Evolutionary conservation across 257 asterid species (phyloP).

Genomic region (Haberlea rhodopensis): DNA sequence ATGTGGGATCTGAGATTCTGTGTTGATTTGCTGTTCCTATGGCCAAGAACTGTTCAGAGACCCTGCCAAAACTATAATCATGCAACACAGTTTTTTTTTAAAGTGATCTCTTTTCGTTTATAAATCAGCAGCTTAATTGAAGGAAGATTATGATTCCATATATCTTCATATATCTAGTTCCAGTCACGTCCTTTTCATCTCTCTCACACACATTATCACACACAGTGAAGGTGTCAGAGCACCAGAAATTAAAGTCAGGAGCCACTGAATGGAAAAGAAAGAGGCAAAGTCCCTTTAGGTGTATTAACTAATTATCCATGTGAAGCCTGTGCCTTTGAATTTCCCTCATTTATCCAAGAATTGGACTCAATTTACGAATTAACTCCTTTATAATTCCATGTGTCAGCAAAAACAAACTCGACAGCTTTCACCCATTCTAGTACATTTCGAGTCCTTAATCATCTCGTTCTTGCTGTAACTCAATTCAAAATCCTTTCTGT

Average conservation of each 20-base stretch:
- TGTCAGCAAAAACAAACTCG: background rate
- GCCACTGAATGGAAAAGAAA: conserved; percentile 45
- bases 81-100: conserved; percentile 17
- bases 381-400: background rate
- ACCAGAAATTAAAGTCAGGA: conserved; percentile 42
- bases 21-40: background rate
- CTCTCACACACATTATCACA: conserved; percentile 9
- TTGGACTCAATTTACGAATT: conserved; percentile 1
- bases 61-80: conserved; percentile 28
- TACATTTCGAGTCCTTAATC: too few relatives aligned
- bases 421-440: background rate
- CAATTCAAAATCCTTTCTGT: too few relatives aligned
- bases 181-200: conserved; percentile 57
- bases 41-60: background rate
- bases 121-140: background rate
- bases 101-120: conserved; percentile 7
- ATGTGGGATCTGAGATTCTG: conserved; percentile 23
- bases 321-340: conserved; percentile 13
- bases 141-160: background rate
- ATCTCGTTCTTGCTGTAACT: background rate
- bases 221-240: conserved; percentile 44
- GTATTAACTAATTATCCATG: conserved; percentile 23
- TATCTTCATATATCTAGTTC: conserved; percentile 47
- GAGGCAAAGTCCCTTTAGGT: background rate
- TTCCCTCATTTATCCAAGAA: background rate